phyloP scores from a whole-genome alignment of 108 stramenopile genomes.

The Poteriospumella lacustris region DNA sequence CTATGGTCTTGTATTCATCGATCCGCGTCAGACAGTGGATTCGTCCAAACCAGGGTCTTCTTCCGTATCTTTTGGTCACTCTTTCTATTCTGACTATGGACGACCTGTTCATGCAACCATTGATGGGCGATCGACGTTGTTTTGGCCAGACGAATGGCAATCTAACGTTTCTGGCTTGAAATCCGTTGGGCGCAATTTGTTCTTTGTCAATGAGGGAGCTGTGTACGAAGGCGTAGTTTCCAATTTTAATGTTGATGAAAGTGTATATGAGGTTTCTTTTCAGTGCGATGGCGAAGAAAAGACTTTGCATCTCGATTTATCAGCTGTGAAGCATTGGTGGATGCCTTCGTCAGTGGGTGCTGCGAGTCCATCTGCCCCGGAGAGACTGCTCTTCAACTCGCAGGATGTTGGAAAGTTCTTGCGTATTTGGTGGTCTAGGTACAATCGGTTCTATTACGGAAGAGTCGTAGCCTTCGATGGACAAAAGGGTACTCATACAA shows the following conservation, averaged over 20 bases:
- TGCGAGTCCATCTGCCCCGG: too few species aligned
- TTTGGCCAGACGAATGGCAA: constrained; percentile 28
- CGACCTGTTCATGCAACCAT: background rate
- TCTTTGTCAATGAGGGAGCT: too few species aligned
- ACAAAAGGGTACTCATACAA: background rate
- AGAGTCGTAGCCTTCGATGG: background rate
- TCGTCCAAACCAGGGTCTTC: background rate
- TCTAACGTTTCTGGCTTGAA: background rate
- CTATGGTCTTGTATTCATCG: background rate
- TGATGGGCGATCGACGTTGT: background rate
- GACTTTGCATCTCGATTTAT: background rate
- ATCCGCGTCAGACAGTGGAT: background rate
- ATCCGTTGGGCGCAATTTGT: background rate
- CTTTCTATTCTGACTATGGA: constrained; percentile 20
- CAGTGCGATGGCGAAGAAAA: background rate
- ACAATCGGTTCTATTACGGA: background rate
- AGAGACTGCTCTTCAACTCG: background rate
- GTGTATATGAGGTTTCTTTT: constrained; percentile 4
- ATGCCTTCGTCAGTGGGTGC: too few species aligned
- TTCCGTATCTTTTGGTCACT: background rate
- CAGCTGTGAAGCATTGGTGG: background rate
- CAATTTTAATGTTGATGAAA: background rate
- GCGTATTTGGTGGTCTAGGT: constrained; percentile 27
- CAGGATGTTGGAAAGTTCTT: constrained; percentile 14
- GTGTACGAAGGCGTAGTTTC: too few species aligned